These are phyloP conservation scores for Houttuynia cordata DNA, from an alignment of 164 flowering plant genomes.

Conservation along the genomic window DNA sequence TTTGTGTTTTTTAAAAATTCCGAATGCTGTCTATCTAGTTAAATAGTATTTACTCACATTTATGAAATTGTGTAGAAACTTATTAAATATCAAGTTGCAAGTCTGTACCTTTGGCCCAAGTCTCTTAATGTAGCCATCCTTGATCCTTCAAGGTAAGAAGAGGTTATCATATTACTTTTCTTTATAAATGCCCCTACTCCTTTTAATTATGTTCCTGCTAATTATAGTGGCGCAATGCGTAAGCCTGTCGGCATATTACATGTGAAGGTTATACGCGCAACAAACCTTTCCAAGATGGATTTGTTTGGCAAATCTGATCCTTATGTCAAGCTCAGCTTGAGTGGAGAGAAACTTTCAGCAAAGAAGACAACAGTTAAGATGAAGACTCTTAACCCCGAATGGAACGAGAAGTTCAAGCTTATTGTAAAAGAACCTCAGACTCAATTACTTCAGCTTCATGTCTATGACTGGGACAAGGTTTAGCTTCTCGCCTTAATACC, in stretches of 20 bases:
- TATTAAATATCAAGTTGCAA: slow-evolving; percentile 54
- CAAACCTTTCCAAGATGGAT: slow-evolving; percentile 54
- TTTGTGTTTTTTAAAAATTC: no score
- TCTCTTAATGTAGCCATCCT: slow-evolving; percentile 63
- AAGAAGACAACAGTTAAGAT: slow-evolving; percentile 51
- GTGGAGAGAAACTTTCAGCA: slow-evolving; percentile 41
- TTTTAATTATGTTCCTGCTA: neutral
- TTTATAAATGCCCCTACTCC: neutral
- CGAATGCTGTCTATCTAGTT: neutral
- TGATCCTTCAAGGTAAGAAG: slow-evolving; percentile 55
- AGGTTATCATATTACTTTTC: neutral
- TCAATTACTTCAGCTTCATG: slow-evolving; percentile 51
- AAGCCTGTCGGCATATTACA: slow-evolving; percentile 70
- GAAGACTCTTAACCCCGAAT: slow-evolving; percentile 59
- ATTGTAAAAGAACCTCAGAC: slow-evolving; percentile 50
- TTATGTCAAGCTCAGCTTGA: slow-evolving; percentile 56
- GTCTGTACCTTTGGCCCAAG: slow-evolving; percentile 82
- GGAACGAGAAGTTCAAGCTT: slow-evolving; percentile 67
- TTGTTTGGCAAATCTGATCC: slow-evolving; percentile 65
- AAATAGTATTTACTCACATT: neutral
- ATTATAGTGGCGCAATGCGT: slow-evolving; percentile 32
- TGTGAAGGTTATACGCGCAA: slow-evolving; percentile 52
- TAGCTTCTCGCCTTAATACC: slow-evolving; percentile 1
- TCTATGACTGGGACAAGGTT: slow-evolving; percentile 84
- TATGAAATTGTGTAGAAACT: slow-evolving; percentile 34